Evolutionary conservation across 495 filamentous ascomycete genomes (phyloP), one percentile per base, ranked within the genome.

Genomic region (Aspergillus baeticus): DNA sequence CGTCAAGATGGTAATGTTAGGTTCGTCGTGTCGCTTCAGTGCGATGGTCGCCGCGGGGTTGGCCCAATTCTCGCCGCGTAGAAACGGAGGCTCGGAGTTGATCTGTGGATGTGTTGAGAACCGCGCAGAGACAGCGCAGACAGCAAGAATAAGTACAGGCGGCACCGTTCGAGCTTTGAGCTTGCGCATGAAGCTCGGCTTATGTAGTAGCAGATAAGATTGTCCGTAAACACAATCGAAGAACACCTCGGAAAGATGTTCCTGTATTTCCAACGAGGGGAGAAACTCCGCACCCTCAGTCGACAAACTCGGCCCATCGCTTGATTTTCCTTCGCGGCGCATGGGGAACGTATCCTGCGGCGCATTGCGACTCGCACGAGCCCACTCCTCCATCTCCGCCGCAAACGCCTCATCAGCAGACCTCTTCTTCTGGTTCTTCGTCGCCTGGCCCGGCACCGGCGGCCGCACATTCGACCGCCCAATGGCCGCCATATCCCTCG

Each of bases 141-240:
- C 89, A 15, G 92, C 89, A 5, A 98, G 81, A 46, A 95, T 84
- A 8, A 98, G 71, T 37, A 97, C 93, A 4, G 94, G 94, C 11
- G 94, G 92, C 17, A 88, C 75, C 0, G 74, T 82, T 21, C 86
- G 84, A 47, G 81, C 76, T 55, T 81, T 84, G 56, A 95, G 75
- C 59, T 88, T 87, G 53, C 93, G 81, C 86, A 97, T 96, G 68
- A 91, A 98, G 62, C 92, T 97, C 17, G 93, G 92, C 66, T 96
- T 97, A 68, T 98, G 94, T 29, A 98, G 82, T n/a, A 98, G 73
- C 56, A 92, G 89, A 67, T 97, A 98, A 5, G 90, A 87, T 66
- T 98, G 94, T 18, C 94, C 94, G 67, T 98, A 98, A 3, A 98
- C 78, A 62, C 88, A 95, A 63, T 97, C 93, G 63, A 98, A 98